Conservation (phyloP, 1,139 yeast genomes). For the Scheffersomyces insectosa region DNA sequence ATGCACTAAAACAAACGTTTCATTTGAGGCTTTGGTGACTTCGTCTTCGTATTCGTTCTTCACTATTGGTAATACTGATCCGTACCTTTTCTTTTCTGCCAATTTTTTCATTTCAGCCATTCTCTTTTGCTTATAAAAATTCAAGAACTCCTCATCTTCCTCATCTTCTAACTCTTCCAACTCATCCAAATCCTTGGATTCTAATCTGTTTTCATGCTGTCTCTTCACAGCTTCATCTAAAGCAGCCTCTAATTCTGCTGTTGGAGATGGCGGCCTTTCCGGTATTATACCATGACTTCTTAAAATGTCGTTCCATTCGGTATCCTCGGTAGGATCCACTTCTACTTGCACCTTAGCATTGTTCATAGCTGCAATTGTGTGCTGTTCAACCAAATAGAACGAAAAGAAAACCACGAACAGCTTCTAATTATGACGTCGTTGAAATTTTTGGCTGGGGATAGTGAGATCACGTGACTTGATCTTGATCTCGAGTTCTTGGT, state of each 20-base stretch:
- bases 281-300: constrained; percentile 91
- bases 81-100: constrained; percentile 66
- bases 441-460: no score
- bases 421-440: no score
- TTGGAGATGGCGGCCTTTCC: constrained; percentile 85
- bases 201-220: constrained; percentile 77
- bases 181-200: constrained; percentile 73
- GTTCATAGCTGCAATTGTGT: constrained; percentile 16
- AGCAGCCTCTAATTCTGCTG: constrained; percentile 83
- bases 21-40: constrained; percentile 75
- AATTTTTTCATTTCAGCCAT: constrained; percentile 68
- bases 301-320: constrained; percentile 97
- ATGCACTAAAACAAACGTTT: constrained; percentile 69
- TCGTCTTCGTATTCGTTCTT: constrained; percentile 88
- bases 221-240: constrained; percentile 75
- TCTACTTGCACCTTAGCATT: constrained; percentile 66
- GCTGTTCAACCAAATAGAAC: no score
- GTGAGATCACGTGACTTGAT: no score
- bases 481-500: no score
- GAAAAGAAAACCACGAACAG: no score
- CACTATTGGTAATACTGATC: constrained; percentile 71
- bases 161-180: constrained; percentile 81
- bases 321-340: constrained; percentile 93
- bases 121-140: constrained; percentile 72
- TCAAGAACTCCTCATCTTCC: constrained; percentile 73